phyloP scores from a whole-genome alignment of 1,284 basidiomycete species.

The Leccinum subatratum region DNA sequence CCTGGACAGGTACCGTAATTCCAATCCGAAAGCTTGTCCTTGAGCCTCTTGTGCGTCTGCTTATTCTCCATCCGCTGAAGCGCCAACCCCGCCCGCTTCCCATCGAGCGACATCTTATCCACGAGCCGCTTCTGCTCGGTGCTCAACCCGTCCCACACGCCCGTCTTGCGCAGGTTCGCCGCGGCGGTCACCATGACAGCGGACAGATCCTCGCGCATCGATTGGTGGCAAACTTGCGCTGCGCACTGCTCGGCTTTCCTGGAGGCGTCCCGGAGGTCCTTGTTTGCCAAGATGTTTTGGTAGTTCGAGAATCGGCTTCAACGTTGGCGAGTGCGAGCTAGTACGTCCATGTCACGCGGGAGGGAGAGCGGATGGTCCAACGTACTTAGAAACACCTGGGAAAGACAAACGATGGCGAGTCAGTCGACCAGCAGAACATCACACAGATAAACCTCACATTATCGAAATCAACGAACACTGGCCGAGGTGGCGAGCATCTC shows the following conservation, averaged over 20 bases:
- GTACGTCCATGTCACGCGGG: slow-evolving; percentile 3
- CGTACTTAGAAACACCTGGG: slow-evolving; percentile 62
- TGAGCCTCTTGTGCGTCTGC: slow-evolving; percentile 50
- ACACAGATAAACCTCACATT: slow-evolving; percentile 40
- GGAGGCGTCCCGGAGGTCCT: slow-evolving; percentile 70
- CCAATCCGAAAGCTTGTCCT: slow-evolving; percentile 73
- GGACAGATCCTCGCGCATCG: slow-evolving; percentile 76
- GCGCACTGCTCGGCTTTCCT: slow-evolving; percentile 66
- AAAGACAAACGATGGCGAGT: too few species aligned
- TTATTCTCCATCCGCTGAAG: slow-evolving; percentile 58
- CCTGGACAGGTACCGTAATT: too few species aligned
- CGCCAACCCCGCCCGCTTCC: slow-evolving; percentile 71
- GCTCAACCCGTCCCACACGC: slow-evolving; percentile 54
- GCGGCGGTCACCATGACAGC: slow-evolving; percentile 65
- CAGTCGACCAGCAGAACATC: not conserved
- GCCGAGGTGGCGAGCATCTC: too few species aligned
- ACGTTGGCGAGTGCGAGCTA: slow-evolving; percentile 54
- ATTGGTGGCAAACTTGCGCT: slow-evolving; percentile 62
- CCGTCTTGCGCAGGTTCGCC: slow-evolving; percentile 57
- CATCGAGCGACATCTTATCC: slow-evolving; percentile 74
- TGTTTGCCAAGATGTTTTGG: slow-evolving; percentile 70
- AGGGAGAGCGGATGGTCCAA: slow-evolving; percentile 21
- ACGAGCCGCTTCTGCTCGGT: slow-evolving; percentile 67
- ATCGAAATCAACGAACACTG: slow-evolving; percentile 56
- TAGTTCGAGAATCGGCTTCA: slow-evolving; percentile 73